Conservation (phyloP, 1,284 basidiomycete genomes). For the Heliocybe sulcata region DNA sequence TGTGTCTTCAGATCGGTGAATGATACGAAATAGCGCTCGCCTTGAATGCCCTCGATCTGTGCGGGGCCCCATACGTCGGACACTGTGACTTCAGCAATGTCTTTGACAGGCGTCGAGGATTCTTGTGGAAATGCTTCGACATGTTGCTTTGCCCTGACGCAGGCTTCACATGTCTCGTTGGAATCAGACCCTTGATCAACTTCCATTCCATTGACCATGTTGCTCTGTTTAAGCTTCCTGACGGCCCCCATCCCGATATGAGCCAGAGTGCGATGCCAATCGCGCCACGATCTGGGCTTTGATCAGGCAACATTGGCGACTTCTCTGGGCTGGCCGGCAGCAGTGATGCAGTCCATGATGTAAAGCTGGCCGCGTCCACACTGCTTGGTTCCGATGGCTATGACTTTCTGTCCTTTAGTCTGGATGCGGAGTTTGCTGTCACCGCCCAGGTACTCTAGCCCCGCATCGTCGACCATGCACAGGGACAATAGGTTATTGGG, state of each 20-base stretch:
- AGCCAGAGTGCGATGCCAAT: constrained; percentile 8
- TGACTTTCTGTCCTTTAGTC: background rate
- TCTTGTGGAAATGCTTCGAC: constrained; percentile 8
- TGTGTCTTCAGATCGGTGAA: constrained; percentile 10
- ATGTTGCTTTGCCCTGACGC: background rate
- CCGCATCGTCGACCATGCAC: background rate
- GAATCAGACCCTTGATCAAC: background rate
- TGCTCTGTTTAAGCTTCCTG: constrained; percentile 1
- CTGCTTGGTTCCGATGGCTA: background rate
- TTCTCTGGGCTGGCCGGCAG: background rate
- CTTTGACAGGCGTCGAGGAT: constrained; percentile 1
- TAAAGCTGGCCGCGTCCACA: background rate
- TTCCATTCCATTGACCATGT: constrained; percentile 6
- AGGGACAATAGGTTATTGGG: background rate
- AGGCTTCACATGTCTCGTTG: background rate
- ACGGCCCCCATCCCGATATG: constrained; percentile 5
- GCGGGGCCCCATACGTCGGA: constrained; percentile 14
- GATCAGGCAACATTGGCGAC: background rate
- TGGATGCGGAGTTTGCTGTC: background rate
- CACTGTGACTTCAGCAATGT: constrained; percentile 10
- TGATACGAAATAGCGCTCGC: constrained; percentile 8
- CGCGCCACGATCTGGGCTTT: constrained; percentile 4
- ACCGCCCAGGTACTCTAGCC: background rate
- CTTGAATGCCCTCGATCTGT: background rate
- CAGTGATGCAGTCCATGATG: background rate